These are phyloP conservation scores for Fusarium sp. DNA, from an alignment of 2,329 filamentous ascomycete species.

Conservation along the genomic window DNA sequence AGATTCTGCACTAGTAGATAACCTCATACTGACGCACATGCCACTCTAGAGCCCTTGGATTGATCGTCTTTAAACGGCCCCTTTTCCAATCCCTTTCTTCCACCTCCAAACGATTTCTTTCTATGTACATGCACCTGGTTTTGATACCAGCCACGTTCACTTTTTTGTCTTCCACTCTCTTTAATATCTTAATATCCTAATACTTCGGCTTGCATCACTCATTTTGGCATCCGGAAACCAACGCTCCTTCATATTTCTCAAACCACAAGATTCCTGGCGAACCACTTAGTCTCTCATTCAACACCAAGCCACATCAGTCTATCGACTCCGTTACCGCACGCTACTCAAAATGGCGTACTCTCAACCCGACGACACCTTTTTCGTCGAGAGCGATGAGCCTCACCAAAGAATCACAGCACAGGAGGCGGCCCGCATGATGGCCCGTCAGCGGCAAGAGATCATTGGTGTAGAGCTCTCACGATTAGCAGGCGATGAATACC, in stretches of 20 bases:
- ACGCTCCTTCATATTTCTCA: constrained; percentile 54
- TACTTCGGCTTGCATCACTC: constrained; percentile 53
- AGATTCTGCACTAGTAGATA: constrained; percentile 37
- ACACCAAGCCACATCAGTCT: constrained; percentile 41
- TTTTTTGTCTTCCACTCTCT: constrained; percentile 65
- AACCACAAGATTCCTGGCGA: constrained; percentile 62
- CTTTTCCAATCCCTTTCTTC: constrained; percentile 55
- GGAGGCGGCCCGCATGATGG: constrained; percentile 80
- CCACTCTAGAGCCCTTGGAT: constrained; percentile 54
- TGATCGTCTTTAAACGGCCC: constrained; percentile 58
- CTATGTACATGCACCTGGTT: constrained; percentile 55
- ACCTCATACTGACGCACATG: constrained; percentile 46
- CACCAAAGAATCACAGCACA: constrained; percentile 69
- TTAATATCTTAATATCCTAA: constrained; percentile 67
- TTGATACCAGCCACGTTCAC: constrained; percentile 62
- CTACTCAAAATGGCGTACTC: constrained; percentile 58
- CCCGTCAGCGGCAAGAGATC: constrained; percentile 84
- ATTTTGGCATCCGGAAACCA: constrained; percentile 36
- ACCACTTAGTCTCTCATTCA: constrained; percentile 59
- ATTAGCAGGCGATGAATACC: constrained; percentile 86
- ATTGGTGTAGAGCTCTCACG: constrained; percentile 90
- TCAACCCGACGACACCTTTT: constrained; percentile 59
- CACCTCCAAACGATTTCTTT: constrained; percentile 46
- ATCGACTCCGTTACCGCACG: constrained; percentile 31
- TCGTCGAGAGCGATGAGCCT: constrained; percentile 64